Evolutionary conservation across 352 stramenopile species (phyloP).

Genomic region (Globisporangium splendens): DNA sequence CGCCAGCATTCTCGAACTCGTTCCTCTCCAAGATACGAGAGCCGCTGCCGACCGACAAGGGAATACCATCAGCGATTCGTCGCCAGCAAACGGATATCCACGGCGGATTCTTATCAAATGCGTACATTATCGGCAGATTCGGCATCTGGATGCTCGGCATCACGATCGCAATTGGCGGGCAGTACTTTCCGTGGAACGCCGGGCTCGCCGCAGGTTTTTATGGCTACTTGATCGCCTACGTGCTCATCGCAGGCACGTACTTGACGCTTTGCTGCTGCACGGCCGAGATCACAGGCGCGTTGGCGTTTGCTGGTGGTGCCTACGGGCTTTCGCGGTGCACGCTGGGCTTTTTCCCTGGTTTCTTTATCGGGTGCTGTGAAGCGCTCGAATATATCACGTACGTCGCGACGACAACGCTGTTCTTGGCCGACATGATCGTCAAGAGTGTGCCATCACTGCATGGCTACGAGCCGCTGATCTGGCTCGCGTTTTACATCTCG

Average conservation of each 20-base stretch:
- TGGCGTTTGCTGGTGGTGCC: conserved; percentile 31
- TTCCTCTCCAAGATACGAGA: not conserved
- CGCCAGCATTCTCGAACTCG: conserved; percentile 1
- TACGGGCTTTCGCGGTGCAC: conserved; percentile 33
- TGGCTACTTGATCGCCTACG: conserved; percentile 24
- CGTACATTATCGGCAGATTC: conserved; percentile 1
- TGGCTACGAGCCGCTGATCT: conserved; percentile 23
- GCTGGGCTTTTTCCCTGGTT: conserved; percentile 30
- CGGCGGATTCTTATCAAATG: too few species aligned
- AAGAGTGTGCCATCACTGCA: conserved; percentile 8
- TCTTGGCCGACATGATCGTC: conserved; percentile 33
- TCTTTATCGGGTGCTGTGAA: conserved; percentile 33
- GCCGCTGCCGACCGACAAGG: not conserved
- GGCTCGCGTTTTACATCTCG: conserved; percentile 28
- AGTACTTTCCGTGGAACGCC: conserved; percentile 43
- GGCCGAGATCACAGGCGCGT: conserved; percentile 24
- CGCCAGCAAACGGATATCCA: conserved; percentile 1
- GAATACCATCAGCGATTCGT: not conserved
- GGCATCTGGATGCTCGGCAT: conserved; percentile 31
- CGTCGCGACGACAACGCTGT: conserved; percentile 27
- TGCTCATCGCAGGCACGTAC: conserved; percentile 26
- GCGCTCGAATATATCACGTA: conserved; percentile 46
- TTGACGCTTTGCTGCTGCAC: conserved; percentile 28
- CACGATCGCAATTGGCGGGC: conserved; percentile 34
- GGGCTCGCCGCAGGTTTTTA: conserved; percentile 23